These are phyloP conservation scores for Cyclaneusma minus DNA, from an alignment of 2,329 filamentous ascomycete species.

Conservation along the genomic window DNA sequence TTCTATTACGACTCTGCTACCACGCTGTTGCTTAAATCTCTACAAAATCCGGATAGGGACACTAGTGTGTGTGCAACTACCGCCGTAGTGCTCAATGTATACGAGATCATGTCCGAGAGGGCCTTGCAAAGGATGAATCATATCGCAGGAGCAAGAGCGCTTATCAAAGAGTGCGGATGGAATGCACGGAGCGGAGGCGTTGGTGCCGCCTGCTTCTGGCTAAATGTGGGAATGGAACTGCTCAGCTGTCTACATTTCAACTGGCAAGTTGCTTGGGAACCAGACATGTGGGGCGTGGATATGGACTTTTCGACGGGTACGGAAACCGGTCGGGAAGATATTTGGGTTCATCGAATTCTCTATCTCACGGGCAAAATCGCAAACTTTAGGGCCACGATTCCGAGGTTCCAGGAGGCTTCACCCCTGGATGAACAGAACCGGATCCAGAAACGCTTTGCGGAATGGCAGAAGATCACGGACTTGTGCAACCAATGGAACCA, in stretches of 20 bases:
- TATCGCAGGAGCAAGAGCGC: constrained; percentile 66
- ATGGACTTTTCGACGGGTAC: constrained; percentile 50
- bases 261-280: constrained; percentile 77
- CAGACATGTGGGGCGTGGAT: constrained; percentile 78
- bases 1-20: constrained; percentile 81
- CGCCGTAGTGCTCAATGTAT: constrained; percentile 78
- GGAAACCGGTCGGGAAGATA: constrained; percentile 53
- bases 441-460: constrained; percentile 46
- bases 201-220: constrained; percentile 83
- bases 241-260: constrained; percentile 76
- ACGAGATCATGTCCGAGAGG: constrained; percentile 80
- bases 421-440: constrained; percentile 48
- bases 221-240: constrained; percentile 85
- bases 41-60: constrained; percentile 76
- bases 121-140: constrained; percentile 75
- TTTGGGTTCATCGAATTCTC: constrained; percentile 79
- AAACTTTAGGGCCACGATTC: constrained; percentile 64
- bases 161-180: constrained; percentile 87
- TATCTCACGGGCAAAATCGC: constrained; percentile 78
- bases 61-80: constrained; percentile 74
- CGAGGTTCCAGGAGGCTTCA: constrained; percentile 41
- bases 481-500: constrained; percentile 74
- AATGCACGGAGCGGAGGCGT: constrained; percentile 64
- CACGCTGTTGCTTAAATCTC: constrained; percentile 54
- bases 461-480: constrained; percentile 70